Base-by-base conservation (phyloP, 768 basidiomycete species). In the Phallus indusiatus region DNA sequence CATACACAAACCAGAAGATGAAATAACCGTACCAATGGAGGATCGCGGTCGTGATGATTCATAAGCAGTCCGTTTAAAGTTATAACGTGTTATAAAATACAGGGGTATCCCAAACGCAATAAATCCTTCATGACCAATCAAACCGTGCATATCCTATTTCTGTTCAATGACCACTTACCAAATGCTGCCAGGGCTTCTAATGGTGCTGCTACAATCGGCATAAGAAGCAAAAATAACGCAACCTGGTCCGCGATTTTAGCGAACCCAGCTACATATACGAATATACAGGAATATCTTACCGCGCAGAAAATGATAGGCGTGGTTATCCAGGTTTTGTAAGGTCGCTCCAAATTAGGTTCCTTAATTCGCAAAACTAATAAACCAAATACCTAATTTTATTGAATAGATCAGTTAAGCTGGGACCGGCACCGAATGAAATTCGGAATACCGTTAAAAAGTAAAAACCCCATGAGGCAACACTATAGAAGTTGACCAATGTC, bases 181-280 rank as follows among this genome's bases (percentile, higher is more conserved):
- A 96, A 76, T 6, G 93, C 94, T 8, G 93, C 85, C 6, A 90
- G 69, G 0, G 94, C 93, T 69, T 95, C 88, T 14, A 85, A 73
- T 7, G 95, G 95, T 20, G 94, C 94, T 2, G 95, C 95, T 59
- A 94, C 86, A 54, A 95, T 78, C 1, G 94, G 94, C 91, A 99
- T 95, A 66, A 86, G 88, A 10, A 99, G 75, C 55, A 98, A 76
- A 73, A 94, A 94, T 54, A 93, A 74, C 2, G 93, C 91, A 11
- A 94, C 87, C 88, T 90, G 60, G 11, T 4, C 42, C 12, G 21
- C n/a, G 46, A 36, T 22, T 21, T 59, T 33, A 54, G 60, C 34
- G 17, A 34, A 24, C 8, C 58, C 34, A 7, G 54, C 34, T 10
- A 5, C 51, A 21, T 53, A 47, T n/a, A 52, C 21, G 34, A 35